Conservation (phyloP, 2,329 filamentous ascomycete genomes). For the Phialemoniopsis sp. region DNA sequence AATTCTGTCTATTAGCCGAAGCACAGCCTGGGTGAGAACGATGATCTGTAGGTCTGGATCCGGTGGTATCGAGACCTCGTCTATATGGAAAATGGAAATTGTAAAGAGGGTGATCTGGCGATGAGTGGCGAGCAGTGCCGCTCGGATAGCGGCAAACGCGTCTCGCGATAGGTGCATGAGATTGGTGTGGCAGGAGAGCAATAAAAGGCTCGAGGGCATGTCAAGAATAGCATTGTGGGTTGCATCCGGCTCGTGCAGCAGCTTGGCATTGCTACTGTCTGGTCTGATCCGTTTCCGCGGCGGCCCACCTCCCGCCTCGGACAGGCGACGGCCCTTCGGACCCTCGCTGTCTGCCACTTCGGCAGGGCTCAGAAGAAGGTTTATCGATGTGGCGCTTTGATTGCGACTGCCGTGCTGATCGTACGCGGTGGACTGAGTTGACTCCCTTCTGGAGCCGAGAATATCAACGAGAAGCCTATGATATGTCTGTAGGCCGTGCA, state of each 20-base stretch:
- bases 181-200: constrained; percentile 2
- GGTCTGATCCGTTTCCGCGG: neutral
- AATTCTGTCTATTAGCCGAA: constrained; percentile 2
- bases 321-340: neutral
- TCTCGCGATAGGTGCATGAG: constrained; percentile 1
- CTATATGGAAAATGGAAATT: constrained; percentile 1
- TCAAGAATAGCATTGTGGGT: neutral
- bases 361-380: constrained; percentile 1
- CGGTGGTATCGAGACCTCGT: constrained; percentile 1
- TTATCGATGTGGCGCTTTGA: neutral
- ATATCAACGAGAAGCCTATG: constrained; percentile 2
- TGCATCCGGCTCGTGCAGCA: neutral
- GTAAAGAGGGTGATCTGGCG: constrained; percentile 2
- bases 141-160: constrained; percentile 1
- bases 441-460: neutral
- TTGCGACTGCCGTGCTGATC: neutral
- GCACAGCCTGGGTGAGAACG: constrained; percentile 1
- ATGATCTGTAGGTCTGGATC: constrained; percentile 1
- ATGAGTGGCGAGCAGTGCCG: constrained; percentile 1
- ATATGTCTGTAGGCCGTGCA: constrained; percentile 4
- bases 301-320: neutral
- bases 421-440: neutral
- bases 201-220: constrained; percentile 1
- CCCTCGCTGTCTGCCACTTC: constrained; percentile 1
- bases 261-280: neutral